These are phyloP conservation scores for Cylindrotheca closterium DNA, from an alignment of 108 stramenopile genomes.

Conservation along the genomic window DNA sequence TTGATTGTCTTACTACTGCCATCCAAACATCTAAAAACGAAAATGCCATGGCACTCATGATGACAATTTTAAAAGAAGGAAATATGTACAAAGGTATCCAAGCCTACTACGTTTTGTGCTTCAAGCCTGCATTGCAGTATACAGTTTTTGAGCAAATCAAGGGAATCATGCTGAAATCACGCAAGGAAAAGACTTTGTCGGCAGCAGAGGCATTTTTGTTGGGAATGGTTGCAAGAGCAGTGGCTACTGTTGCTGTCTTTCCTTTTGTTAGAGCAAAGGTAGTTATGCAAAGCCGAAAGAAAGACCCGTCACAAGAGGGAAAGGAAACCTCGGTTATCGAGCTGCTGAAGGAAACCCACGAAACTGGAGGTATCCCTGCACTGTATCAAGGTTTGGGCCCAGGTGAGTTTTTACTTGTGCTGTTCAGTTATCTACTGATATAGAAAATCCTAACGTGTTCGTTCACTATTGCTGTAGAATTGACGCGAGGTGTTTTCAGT, in stretches of 20 bases:
- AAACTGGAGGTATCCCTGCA: slow-evolving; percentile 39
- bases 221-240: slow-evolving; percentile 84
- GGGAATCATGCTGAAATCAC: slow-evolving; percentile 34
- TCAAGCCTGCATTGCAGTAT: slow-evolving; percentile 94
- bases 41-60: slow-evolving; percentile 49
- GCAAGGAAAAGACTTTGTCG: slow-evolving; percentile 36
- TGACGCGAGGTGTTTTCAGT: slow-evolving; percentile 86
- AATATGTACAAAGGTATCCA: slow-evolving; percentile 88
- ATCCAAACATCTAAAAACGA: slow-evolving; percentile 62
- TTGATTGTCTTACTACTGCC: slow-evolving; percentile 79
- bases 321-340: slow-evolving; percentile 46
- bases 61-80: slow-evolving; percentile 58
- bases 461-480: slow-evolving; percentile 34
- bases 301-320: slow-evolving; percentile 6
- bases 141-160: slow-evolving; percentile 91
- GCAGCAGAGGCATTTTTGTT: slow-evolving; percentile 85
- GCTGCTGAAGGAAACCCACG: slow-evolving; percentile 55
- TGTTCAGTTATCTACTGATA: not conserved
- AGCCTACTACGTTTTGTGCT: slow-evolving; percentile 84
- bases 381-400: slow-evolving; percentile 86
- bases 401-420: not conserved
- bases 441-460: not conserved
- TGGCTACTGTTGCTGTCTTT: slow-evolving; percentile 84
- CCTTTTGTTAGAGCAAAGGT: slow-evolving; percentile 90
- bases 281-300: slow-evolving; percentile 62